Conservation (phyloP, 208 protist genomes). For the Crithidia acanthocephali region DNA sequence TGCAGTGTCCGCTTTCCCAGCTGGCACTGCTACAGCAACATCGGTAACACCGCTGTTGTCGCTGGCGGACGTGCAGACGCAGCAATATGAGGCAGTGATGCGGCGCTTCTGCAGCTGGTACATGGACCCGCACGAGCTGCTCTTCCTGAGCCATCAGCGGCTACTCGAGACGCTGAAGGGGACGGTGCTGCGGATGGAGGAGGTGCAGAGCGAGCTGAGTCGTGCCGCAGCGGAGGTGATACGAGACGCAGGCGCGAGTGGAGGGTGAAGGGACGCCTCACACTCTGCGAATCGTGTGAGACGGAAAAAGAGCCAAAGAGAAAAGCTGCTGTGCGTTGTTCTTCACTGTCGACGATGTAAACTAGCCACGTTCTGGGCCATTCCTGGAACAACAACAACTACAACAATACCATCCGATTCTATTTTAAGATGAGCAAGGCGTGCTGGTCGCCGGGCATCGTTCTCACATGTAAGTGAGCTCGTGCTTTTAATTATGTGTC, state of each 20-base stretch:
- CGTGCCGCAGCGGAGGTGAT: conserved; percentile 25
- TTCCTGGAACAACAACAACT: too few relatives aligned
- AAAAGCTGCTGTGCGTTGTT: not conserved
- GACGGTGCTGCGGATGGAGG: conserved; percentile 66
- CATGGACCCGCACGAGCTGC: conserved; percentile 74
- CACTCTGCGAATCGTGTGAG: too few relatives aligned
- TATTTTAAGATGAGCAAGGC: too few relatives aligned
- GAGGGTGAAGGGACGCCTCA: not conserved
- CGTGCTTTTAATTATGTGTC: too few relatives aligned
- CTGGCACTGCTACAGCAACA: not conserved
- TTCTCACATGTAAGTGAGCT: too few relatives aligned
- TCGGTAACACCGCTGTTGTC: not conserved
- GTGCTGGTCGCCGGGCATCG: too few relatives aligned
- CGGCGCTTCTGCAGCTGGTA: conserved; percentile 73
- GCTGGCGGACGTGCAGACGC: not conserved
- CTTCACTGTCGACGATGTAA: not conserved
- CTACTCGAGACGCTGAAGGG: conserved; percentile 62
- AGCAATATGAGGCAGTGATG: conserved; percentile 20
- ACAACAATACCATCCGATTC: too few relatives aligned
- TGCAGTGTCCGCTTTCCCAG: not conserved
- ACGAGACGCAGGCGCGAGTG: not conserved
- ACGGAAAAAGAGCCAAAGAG: not conserved
- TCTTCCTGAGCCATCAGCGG: conserved; percentile 76
- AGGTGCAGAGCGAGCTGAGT: conserved; percentile 67
- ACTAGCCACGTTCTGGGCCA: too few relatives aligned